A percentile compares a stretch with the other conserved stretches of the same genome.
Conservation (phyloP, 2,329 filamentous ascomycete genomes). For the Paracamarosporium sp. region DNA sequence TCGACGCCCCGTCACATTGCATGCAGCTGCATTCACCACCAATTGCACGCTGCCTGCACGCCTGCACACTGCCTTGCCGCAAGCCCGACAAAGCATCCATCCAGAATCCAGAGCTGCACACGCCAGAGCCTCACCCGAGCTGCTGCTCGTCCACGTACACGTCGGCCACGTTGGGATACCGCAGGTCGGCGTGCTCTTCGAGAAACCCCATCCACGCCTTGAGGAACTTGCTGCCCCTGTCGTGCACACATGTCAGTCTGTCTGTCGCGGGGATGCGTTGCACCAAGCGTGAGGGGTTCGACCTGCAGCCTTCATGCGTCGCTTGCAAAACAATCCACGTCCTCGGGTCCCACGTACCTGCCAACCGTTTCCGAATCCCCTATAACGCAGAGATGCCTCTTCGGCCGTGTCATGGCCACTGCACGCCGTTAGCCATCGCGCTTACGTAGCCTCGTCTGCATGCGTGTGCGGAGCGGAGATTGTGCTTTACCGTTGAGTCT, state of each 20-base stretch:
- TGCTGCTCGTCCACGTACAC: conserved; percentile 43
- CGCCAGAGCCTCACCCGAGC: conserved; percentile 16
- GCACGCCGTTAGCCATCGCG: conserved; percentile 17
- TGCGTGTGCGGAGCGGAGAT: conserved; percentile 15
- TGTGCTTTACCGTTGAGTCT: conserved; percentile 80
- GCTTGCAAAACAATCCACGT: conserved; percentile 3
- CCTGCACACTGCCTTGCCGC: too few species aligned
- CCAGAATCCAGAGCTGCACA: neutral
- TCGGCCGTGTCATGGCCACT: conserved; percentile 98
- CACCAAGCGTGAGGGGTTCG: conserved; percentile 2
- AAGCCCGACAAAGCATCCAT: neutral
- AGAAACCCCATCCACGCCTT: conserved; percentile 91
- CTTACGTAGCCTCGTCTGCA: neutral
- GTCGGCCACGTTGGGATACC: conserved; percentile 77
- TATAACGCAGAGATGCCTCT: conserved; percentile 86
- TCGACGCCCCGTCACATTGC: too few species aligned
- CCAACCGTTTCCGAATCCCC: conserved; percentile 94
- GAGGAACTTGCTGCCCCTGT: conserved; percentile 82
- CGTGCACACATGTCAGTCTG: conserved; percentile 6
- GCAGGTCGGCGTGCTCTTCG: conserved; percentile 86
- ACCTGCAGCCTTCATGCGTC: neutral
- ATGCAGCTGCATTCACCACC: too few species aligned
- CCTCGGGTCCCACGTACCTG: conserved; percentile 65
- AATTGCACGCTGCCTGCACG: too few species aligned
- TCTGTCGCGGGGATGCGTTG: neutral